Evolutionary conservation across 179 eudicot species (phyloP), one percentile per base, ranked within the genome.

Genomic region (Silene coronaria): DNA sequence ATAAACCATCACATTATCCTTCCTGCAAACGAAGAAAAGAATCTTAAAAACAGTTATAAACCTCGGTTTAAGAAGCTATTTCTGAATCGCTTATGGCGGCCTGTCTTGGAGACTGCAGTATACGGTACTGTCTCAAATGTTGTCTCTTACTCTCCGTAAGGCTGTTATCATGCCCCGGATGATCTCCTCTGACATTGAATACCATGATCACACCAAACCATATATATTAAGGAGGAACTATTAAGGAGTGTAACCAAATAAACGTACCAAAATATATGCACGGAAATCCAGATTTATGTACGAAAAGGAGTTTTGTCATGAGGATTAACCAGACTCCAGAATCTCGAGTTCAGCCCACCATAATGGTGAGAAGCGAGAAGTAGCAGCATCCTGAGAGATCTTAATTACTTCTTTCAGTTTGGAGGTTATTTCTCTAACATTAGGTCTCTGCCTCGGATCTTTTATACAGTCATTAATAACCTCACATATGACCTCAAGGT

Each of bases 331-430:
- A 46, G 80, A 72, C 21, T 84, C 86, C 68, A 86, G 80, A 65
- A 86, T 77, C 77, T 86, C 88, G 34, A 86, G 88, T 77, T 85
- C 88, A 66, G 88, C 88, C 88, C 88, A 86, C 88, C 88, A 86
- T 21, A 86, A 75, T 5, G 87, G 88, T 21, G 88, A 86, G 34
- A 81, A 66, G 63, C 88, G 82, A 12, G 86, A 76, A 17, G 80
- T 66, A 2, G 88, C 88, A 46, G 80, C 83, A 22, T 86, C 88
- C 4, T 75, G 85, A 2, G 88, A 81, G 57, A 86, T 81, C 27
- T 80, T 82, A 1, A 77, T 81, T n/a, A 73, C 80, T 22, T 66
- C 71, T 53, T 28, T 72, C 32, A 86, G 66, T 53, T 73, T 84
- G 8, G 75, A 30, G 34, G 87, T 84, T 64, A 84, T 74, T 24